phyloP scores from a whole-genome alignment of 805 yeast genomes.

The Saturnispora silvae region DNA sequence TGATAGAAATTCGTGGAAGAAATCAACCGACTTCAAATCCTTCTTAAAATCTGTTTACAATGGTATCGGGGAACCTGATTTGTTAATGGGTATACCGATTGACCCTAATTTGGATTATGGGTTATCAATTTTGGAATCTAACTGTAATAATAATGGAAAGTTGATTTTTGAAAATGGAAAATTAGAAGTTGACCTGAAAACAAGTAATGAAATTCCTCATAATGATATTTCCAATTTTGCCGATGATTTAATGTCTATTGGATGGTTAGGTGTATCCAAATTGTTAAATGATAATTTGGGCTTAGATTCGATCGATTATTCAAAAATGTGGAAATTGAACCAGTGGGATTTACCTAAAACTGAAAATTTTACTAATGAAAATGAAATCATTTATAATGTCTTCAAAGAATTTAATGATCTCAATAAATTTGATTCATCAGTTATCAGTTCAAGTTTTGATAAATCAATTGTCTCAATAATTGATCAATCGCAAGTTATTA shows the following conservation, averaged over 20 bases:
- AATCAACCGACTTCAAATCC: constrained; percentile 2
- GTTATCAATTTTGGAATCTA: constrained; percentile 28
- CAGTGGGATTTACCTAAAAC: constrained; percentile 66
- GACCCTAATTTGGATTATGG: constrained; percentile 45
- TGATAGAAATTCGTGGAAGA: not conserved
- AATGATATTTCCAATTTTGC: constrained; percentile 17
- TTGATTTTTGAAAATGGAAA: constrained; percentile 47
- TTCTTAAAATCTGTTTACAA: constrained; percentile 33
- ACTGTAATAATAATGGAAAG: constrained; percentile 15
- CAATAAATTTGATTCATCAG: constrained; percentile 11
- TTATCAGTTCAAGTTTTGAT: constrained; percentile 15
- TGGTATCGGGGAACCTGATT: constrained; percentile 50
- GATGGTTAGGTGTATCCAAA: constrained; percentile 48
- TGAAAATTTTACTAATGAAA: constrained; percentile 25
- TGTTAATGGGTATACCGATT: constrained; percentile 55
- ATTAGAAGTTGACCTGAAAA: constrained; percentile 34
- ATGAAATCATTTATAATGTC: constrained; percentile 40
- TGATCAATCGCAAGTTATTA: not conserved
- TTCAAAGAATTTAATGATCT: constrained; percentile 37
- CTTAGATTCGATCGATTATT: constrained; percentile 28
- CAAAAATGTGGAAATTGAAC: constrained; percentile 67
- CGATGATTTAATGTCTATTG: constrained; percentile 35
- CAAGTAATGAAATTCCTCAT: not conserved
- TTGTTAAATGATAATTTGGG: constrained; percentile 14
- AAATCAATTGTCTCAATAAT: constrained; percentile 7